Conservation (phyloP, 2,329 filamentous ascomycete species). For the Diplodia corticola region DNA sequence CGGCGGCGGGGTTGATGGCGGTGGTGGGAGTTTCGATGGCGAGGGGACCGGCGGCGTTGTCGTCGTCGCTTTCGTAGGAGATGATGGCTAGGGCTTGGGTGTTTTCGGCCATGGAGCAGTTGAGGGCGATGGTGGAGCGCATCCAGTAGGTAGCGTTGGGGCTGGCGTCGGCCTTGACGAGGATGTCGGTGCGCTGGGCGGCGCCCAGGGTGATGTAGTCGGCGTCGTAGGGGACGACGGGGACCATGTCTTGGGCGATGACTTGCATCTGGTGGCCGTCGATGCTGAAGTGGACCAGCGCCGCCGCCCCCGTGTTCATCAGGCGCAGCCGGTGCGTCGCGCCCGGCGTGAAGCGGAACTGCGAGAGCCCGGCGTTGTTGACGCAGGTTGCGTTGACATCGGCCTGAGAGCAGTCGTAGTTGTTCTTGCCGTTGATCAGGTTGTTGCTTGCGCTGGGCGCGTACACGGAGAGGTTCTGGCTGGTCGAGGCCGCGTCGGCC, state of each 20-base stretch:
- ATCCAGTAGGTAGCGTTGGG: conserved; percentile 38
- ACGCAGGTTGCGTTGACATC: too few species aligned
- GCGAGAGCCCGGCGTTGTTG: conserved; percentile 26
- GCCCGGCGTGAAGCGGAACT: conserved; percentile 43
- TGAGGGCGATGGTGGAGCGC: conserved; percentile 28
- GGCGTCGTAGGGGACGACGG: conserved; percentile 43
- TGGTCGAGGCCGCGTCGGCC: too few species aligned
- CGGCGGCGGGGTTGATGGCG: too few species aligned
- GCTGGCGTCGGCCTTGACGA: conserved; percentile 37
- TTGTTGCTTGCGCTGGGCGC: conserved; percentile 20
- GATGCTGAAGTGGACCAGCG: conserved; percentile 44
- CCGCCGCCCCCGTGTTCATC: conserved; percentile 45
- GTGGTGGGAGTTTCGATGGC: too few species aligned
- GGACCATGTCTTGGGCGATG: conserved; percentile 46
- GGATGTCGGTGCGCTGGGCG: conserved; percentile 42
- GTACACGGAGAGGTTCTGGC: too few species aligned
- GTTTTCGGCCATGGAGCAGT: not conserved
- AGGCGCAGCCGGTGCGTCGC: conserved; percentile 46
- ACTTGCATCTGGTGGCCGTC: conserved; percentile 47
- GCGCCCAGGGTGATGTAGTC: conserved; percentile 40
- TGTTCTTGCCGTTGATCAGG: conserved; percentile 33
- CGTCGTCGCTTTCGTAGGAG: too few species aligned
- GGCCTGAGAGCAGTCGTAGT: conserved; percentile 29
- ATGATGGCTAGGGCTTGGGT: not conserved
- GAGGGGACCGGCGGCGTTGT: too few species aligned